Conservation (phyloP, 768 basidiomycete species). For the Mycena rosella region DNA sequence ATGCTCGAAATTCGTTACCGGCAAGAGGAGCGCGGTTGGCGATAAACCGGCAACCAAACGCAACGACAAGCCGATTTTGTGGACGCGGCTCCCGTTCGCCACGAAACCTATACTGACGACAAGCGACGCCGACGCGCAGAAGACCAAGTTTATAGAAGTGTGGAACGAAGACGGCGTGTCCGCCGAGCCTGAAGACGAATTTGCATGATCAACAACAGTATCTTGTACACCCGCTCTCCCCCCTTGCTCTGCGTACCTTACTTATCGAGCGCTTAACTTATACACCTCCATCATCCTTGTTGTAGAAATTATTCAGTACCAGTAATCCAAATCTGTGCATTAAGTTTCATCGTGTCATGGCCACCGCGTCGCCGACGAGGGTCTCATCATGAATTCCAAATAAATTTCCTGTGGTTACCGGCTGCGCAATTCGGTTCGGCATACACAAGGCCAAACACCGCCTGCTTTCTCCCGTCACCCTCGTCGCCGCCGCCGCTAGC, state of each 20-base stretch:
- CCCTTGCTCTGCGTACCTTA: constrained; percentile 15
- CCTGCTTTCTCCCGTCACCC: constrained; percentile 10
- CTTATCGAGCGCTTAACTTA: constrained; percentile 16
- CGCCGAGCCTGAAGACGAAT: constrained; percentile 72
- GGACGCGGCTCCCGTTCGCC: constrained; percentile 85
- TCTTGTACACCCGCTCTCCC: constrained; percentile 1
- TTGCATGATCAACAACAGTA: constrained; percentile 43
- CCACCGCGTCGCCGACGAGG: too few species aligned
- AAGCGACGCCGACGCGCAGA: constrained; percentile 75
- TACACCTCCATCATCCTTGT: constrained; percentile 24
- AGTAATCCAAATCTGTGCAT: constrained; percentile 11
- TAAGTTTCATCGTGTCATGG: constrained; percentile 29
- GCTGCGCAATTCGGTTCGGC: too few species aligned
- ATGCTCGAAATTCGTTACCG: constrained; percentile 86
- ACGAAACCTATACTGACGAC: constrained; percentile 62
- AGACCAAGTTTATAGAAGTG: constrained; percentile 77
- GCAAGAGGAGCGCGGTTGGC: constrained; percentile 91
- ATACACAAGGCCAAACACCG: constrained; percentile 17
- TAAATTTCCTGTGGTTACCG: too few species aligned
- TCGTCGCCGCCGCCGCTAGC: not conserved
- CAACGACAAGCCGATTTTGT: constrained; percentile 72
- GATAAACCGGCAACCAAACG: constrained; percentile 83
- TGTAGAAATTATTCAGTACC: constrained; percentile 27
- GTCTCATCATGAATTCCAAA: too few species aligned
- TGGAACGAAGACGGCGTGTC: constrained; percentile 87